Evolutionary conservation across 2,329 filamentous ascomycete genomes (phyloP).

Genomic region (Triangularia setosa): DNA sequence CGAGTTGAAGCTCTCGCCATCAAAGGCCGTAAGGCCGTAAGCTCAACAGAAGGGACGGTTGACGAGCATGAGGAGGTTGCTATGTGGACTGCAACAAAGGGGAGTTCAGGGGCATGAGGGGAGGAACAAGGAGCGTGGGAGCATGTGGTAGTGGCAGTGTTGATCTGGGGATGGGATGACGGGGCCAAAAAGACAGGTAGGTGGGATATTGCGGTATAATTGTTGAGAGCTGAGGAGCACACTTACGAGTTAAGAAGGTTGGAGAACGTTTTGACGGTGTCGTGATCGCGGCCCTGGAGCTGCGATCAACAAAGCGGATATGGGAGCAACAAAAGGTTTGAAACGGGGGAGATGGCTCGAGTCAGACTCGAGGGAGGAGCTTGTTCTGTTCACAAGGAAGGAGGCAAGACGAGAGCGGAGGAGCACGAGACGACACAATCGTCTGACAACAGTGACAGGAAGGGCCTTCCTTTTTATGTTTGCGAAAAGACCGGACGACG

Average conservation of each 20-base stretch:
- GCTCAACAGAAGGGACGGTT: background rate
- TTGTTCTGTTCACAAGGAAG: slow-evolving; percentile 6
- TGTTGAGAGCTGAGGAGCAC: background rate
- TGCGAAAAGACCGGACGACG: background rate
- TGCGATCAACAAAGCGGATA: slow-evolving; percentile 43
- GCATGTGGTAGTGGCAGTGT: background rate
- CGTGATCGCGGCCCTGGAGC: slow-evolving; percentile 57
- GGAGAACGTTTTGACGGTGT: slow-evolving; percentile 91
- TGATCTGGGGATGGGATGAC: background rate
- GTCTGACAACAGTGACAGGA: slow-evolving; percentile 1
- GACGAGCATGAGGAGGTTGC: background rate
- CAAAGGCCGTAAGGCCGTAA: background rate
- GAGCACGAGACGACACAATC: slow-evolving; percentile 1
- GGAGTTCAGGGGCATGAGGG: background rate
- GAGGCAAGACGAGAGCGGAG: background rate
- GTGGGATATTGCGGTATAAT: background rate
- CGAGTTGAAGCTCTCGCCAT: background rate
- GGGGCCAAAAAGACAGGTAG: background rate
- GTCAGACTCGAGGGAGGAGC: background rate
- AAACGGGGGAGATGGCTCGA: background rate
- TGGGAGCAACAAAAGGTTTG: slow-evolving; percentile 4
- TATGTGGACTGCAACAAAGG: background rate
- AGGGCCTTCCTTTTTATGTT: slow-evolving; percentile 13
- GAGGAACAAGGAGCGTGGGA: background rate
- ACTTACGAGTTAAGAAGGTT: slow-evolving; percentile 95